phyloP scores from a whole-genome alignment of 192 early-diverging fungal genomes.

The Endogone sp. region DNA sequence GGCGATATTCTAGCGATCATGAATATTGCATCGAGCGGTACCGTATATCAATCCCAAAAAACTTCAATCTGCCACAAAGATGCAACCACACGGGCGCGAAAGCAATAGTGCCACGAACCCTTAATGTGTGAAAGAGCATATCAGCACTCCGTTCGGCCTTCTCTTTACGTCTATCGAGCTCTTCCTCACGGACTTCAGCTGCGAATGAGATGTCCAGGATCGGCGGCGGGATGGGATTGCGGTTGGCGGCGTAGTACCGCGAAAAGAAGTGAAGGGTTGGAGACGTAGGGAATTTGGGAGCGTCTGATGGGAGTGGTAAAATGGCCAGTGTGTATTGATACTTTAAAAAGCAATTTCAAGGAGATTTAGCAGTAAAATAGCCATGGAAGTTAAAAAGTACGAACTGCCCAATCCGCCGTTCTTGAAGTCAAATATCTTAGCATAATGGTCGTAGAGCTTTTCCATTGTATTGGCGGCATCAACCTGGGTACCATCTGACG shows the following conservation, averaged over 20 bases:
- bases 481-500: neutral
- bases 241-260: constrained; percentile 33
- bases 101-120: too few relatives aligned
- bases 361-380: too few relatives aligned
- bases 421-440: constrained; percentile 32
- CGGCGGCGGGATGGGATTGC: neutral
- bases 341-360: too few relatives aligned
- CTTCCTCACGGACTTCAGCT: neutral
- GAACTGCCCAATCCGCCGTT: constrained; percentile 49
- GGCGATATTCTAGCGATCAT: neutral
- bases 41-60: neutral
- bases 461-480: neutral
- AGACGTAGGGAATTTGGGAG: constrained; percentile 63
- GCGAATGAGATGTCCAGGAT: neutral
- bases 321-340: too few relatives aligned
- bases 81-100: too few relatives aligned
- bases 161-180: neutral
- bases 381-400: neutral
- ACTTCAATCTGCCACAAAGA: neutral
- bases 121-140: constrained; percentile 37
- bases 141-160: constrained; percentile 23
- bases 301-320: constrained; percentile 3
- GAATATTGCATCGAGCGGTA: neutral
- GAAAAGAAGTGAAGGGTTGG: constrained; percentile 50
- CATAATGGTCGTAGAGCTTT: constrained; percentile 33